Evolutionary conservation across 2,329 filamentous ascomycete genomes (phyloP).

Genomic region (Neonectria coccinea): DNA sequence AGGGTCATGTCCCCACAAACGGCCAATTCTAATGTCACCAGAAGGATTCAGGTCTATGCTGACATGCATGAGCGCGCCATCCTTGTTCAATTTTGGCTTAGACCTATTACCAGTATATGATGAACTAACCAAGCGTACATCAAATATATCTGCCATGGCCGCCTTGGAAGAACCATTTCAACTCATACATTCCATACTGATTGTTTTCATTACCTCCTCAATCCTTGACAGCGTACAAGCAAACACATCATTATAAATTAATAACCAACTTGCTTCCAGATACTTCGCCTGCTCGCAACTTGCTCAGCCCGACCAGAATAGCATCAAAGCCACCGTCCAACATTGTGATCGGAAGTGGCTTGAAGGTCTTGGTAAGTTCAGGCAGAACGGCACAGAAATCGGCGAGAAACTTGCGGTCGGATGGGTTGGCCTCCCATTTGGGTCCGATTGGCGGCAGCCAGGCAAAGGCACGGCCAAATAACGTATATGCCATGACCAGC

Average conservation of each 20-base stretch:
- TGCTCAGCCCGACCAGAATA: constrained; percentile 19
- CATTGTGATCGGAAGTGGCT: constrained; percentile 34
- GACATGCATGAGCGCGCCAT: too few relatives aligned
- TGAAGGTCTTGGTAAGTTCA: constrained; percentile 23
- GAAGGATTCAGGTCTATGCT: too few relatives aligned
- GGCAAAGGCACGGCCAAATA: constrained; percentile 42
- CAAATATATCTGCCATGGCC: too few relatives aligned
- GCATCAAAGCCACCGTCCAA: constrained; percentile 34
- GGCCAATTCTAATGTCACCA: too few relatives aligned
- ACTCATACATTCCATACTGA: not conserved
- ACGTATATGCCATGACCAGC: constrained; percentile 42
- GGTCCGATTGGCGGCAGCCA: constrained; percentile 45
- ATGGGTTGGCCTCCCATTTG: constrained; percentile 44
- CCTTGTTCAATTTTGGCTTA: too few relatives aligned
- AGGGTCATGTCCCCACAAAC: too few relatives aligned
- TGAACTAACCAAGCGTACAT: too few relatives aligned
- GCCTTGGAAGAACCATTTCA: too few relatives aligned
- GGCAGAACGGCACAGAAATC: constrained; percentile 41
- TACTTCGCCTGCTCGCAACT: constrained; percentile 19
- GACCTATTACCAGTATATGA: too few relatives aligned
- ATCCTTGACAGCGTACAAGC: not conserved
- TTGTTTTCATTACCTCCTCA: not conserved
- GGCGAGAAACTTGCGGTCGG: constrained; percentile 39
- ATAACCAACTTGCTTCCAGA: constrained; percentile 25
- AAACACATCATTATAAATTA: not conserved